These are phyloP conservation scores for Ambrosiella xylebori DNA, from an alignment of 2,329 filamentous ascomycete species.

Conservation along the genomic window DNA sequence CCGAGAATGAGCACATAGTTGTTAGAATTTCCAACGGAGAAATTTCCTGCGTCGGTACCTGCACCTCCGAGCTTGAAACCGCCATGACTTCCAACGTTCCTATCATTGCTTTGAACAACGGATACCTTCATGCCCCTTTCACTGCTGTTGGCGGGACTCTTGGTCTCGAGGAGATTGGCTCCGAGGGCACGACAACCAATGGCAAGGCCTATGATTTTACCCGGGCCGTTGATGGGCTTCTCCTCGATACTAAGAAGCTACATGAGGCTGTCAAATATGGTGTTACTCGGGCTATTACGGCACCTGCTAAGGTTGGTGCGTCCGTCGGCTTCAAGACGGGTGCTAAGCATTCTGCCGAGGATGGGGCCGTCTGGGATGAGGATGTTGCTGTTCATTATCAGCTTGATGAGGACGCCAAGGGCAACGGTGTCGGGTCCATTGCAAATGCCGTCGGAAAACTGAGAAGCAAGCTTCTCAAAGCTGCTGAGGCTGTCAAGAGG, in stretches of 20 bases:
- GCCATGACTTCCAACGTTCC: slow-evolving; percentile 16
- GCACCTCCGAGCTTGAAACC: slow-evolving; percentile 31
- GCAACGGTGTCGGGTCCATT: slow-evolving; percentile 28
- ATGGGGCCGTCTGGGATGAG: slow-evolving; percentile 33
- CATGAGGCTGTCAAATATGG: slow-evolving; percentile 35
- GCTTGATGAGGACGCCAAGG: slow-evolving; percentile 30
- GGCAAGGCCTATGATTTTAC: slow-evolving; percentile 34
- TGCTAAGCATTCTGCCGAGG: slow-evolving; percentile 28
- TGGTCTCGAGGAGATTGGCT: slow-evolving; percentile 46
- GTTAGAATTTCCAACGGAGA: slow-evolving; percentile 35
- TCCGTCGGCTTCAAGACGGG: slow-evolving; percentile 41
- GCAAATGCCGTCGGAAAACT: slow-evolving; percentile 36
- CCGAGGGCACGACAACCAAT: slow-evolving; percentile 37
- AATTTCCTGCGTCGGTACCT: slow-evolving; percentile 39
- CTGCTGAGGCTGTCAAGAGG: slow-evolving; percentile 17
- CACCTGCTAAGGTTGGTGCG: slow-evolving; percentile 35
- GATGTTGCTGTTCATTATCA: slow-evolving; percentile 44
- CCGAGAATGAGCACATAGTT: slow-evolving; percentile 21
- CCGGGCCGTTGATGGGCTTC: slow-evolving; percentile 39
- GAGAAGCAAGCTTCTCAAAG: slow-evolving; percentile 33
- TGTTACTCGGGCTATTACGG: slow-evolving; percentile 40
- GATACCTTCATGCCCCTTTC: slow-evolving; percentile 42
- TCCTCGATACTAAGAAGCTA: slow-evolving; percentile 38
- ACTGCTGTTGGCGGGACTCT: slow-evolving; percentile 43
- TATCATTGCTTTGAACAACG: slow-evolving; percentile 30